Evolutionary conservation across 805 yeast species (phyloP).

Genomic region (Saccharomyces cerevisiae): DNA sequence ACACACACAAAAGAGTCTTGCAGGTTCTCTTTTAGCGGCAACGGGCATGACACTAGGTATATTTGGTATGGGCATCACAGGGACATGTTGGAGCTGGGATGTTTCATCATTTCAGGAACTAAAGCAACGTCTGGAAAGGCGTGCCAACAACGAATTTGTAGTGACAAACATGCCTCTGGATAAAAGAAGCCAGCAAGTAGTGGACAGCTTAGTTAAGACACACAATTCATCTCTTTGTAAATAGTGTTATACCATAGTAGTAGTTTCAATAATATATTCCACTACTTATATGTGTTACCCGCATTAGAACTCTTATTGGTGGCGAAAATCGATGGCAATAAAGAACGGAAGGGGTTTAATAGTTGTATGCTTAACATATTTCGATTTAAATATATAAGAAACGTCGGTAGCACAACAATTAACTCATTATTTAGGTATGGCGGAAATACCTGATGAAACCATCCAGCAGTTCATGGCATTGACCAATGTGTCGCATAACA

Average conservation of each 20-base stretch:
- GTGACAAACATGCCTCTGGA: background rate
- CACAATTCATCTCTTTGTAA: background rate
- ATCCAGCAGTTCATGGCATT: slow-evolving; percentile 32
- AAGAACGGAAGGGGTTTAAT: background rate
- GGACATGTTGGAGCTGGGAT: slow-evolving; percentile 74
- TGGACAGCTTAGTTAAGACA: background rate
- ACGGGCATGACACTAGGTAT: slow-evolving; percentile 66
- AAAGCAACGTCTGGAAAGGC: background rate
- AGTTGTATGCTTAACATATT: background rate
- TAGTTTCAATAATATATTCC: background rate
- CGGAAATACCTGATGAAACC: slow-evolving; percentile 18
- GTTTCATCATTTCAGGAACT: slow-evolving; percentile 63
- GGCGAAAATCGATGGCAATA: background rate
- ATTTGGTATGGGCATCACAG: slow-evolving; percentile 62
- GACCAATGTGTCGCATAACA: slow-evolving; percentile 32
- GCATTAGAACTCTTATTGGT: background rate
- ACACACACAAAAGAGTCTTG: slow-evolving; percentile 71
- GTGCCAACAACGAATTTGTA: background rate
- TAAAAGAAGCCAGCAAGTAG: background rate
- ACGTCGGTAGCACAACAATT: background rate
- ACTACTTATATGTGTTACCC: background rate
- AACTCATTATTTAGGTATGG: slow-evolving; percentile 2
- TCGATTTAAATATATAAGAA: background rate
- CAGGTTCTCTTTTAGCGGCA: slow-evolving; percentile 76
- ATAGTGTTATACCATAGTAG: background rate